Base-by-base conservation (phyloP, 768 basidiomycete genomes). In the Cystofilobasidium macerans region DNA sequence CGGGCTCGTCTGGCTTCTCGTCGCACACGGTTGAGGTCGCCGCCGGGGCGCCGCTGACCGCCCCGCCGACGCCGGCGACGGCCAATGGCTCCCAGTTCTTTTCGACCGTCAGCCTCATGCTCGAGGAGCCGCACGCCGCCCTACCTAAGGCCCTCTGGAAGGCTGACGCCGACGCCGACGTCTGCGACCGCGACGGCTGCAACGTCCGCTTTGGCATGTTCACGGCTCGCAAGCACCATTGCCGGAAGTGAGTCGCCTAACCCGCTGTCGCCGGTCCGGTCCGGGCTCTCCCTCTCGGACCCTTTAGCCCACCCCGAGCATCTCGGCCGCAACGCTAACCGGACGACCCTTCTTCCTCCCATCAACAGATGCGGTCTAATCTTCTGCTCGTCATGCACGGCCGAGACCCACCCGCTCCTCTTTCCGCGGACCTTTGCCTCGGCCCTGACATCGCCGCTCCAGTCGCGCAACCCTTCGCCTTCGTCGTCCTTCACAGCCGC, bases 91-190 rank as follows among this genome's bases (percentile, higher is more conserved):
- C 6, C 28, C 36, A 32, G 36, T 42, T 22, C 54, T 54, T 16
- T 64, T 42, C 22, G 36, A 53, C 59, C 32, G 61, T 56, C 30
- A 54, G n/a, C 26, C 40, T 60, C 28, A 61, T 67, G 58, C 59
- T 67, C 12, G 59, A 67, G 56, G 65, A 67, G 32, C 65, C 48
- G n/a, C 53, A 45, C 40, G 65, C 65, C 5, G 65, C 59, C 7
- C 53, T 67, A n/a, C 35, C 47, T 30, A 67, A 67, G 56, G 65
- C 60, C 32, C 60, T 67, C 26, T 67, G 65, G 65, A 67, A 67
- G 53, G 59, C 59, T 20, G 65, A 67, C 32, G 60, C 53, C 16
- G 65, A 67, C 36, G 65, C 65, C 1, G 65, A 67, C 51, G 30
- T 57, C 14, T 67, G 65, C 61, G 65, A 67, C 33, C 45, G 65